phyloP scores from a whole-genome alignment of 441 rosid species.

The Flueggea neowawraea region DNA sequence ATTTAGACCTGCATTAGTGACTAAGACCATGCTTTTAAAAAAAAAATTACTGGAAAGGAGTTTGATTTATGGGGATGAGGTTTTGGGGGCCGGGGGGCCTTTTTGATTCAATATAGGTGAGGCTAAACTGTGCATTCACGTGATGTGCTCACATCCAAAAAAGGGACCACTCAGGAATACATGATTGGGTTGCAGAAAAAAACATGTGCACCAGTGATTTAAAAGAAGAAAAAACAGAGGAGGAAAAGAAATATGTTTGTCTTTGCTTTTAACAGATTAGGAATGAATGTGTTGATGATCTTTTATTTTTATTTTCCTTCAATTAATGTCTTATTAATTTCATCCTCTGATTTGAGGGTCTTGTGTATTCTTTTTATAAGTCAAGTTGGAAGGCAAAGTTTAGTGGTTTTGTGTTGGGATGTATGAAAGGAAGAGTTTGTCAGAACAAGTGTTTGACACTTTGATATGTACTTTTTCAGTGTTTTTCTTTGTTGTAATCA shows the following conservation, averaged over 20 bases:
- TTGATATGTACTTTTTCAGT: neutral
- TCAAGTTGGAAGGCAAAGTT: conserved; percentile 5
- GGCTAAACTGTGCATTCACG: conserved; percentile 52
- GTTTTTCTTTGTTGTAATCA: neutral
- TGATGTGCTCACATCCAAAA: conserved; percentile 39
- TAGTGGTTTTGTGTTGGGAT: conserved; percentile 20
- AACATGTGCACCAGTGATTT: conserved; percentile 26
- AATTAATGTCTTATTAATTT: neutral
- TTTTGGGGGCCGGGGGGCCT: too few relatives aligned
- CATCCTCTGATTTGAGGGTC: neutral
- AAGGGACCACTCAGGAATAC: conserved; percentile 41
- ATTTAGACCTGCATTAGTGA: too few relatives aligned
- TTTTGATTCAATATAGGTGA: conserved; percentile 9
- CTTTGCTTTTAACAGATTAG: conserved; percentile 17
- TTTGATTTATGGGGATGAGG: too few relatives aligned
- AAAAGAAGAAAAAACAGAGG: conserved; percentile 1
- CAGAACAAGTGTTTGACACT: conserved; percentile 6
- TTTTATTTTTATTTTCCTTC: neutral
- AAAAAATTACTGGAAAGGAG: too few relatives aligned
- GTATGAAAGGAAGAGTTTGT: conserved; percentile 15
- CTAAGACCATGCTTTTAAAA: too few relatives aligned
- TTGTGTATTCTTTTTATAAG: conserved; percentile 8
- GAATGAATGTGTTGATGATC: neutral
- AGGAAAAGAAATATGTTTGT: neutral
- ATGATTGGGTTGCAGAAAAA: conserved; percentile 43